Conservation (phyloP, 2,329 filamentous ascomycete genomes). For the Colletotrichum abscissum region DNA sequence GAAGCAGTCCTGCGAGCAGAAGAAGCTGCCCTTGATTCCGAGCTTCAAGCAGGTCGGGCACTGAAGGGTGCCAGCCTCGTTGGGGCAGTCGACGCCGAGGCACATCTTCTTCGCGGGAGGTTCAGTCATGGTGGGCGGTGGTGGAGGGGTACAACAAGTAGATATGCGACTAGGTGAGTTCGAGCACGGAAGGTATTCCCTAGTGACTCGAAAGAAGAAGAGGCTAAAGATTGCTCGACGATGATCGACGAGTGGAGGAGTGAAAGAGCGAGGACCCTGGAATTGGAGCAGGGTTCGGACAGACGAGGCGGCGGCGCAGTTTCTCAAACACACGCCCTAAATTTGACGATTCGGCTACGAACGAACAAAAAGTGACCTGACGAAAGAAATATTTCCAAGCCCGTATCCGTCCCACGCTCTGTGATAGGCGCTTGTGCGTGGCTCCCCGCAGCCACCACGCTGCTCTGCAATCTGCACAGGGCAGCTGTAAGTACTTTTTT, state of each 20-base stretch:
- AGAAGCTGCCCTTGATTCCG: slow-evolving; percentile 88
- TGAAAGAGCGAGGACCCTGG: background rate
- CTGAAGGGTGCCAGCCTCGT: slow-evolving; percentile 86
- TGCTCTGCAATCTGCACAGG: background rate
- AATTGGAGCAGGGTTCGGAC: background rate
- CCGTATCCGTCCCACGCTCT: background rate
- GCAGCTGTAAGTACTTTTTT: background rate
- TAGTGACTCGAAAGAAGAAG: background rate
- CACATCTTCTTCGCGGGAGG: slow-evolving; percentile 75
- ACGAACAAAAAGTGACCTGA: slow-evolving; percentile 29
- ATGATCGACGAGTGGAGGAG: background rate
- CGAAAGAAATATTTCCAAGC: slow-evolving; percentile 17
- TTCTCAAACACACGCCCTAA: slow-evolving; percentile 19
- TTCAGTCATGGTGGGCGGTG: slow-evolving; percentile 56
- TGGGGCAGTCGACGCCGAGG: slow-evolving; percentile 83
- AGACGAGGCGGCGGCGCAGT: slow-evolving; percentile 14
- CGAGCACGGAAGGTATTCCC: background rate
- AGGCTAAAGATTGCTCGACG: background rate
- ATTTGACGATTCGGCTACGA: slow-evolving; percentile 8
- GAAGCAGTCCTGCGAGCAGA: slow-evolving; percentile 99
- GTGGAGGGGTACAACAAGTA: background rate
- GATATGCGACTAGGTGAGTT: background rate
- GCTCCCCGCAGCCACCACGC: slow-evolving; percentile 10
- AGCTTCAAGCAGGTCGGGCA: slow-evolving; percentile 96
- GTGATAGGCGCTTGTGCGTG: slow-evolving; percentile 29